These are phyloP conservation scores for Hypoxylon perforatum DNA, from an alignment of 495 filamentous ascomycete genomes.

Conservation along the genomic window DNA sequence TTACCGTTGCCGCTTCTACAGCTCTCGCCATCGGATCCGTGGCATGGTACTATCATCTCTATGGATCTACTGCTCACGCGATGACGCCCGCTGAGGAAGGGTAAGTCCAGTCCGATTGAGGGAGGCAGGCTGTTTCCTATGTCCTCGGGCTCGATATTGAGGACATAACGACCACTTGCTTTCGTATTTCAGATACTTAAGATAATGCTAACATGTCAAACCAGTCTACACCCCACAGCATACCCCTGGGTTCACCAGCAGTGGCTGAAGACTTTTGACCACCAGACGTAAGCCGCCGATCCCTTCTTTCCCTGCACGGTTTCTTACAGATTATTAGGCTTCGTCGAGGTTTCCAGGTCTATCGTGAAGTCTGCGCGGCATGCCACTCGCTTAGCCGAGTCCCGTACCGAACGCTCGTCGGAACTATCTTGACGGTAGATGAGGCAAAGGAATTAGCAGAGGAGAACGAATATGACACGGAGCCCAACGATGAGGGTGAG, in stretches of 20 bases:
- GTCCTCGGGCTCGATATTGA: constrained; percentile 8
- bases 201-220: constrained; percentile 36
- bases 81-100: constrained; percentile 97
- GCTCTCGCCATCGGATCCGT: constrained; percentile 85
- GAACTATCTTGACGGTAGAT: constrained; percentile 91
- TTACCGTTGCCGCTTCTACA: constrained; percentile 85
- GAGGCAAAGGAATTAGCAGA: constrained; percentile 97
- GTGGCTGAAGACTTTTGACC: constrained; percentile 95
- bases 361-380: constrained; percentile 96
- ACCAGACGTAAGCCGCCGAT: constrained; percentile 79
- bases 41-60: constrained; percentile 96
- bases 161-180: constrained; percentile 23
- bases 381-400: constrained; percentile 97
- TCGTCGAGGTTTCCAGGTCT: constrained; percentile 99
- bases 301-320: constrained; percentile 3
- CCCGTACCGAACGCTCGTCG: constrained; percentile 93
- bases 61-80: constrained; percentile 85
- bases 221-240: constrained; percentile 86
- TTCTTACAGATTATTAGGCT: constrained; percentile 68
- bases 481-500: constrained; percentile 97
- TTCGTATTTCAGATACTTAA: constrained; percentile 19
- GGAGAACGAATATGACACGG: constrained; percentile 97
- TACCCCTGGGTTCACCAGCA: constrained; percentile 97
- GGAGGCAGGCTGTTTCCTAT: constrained; percentile 2
- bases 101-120: constrained; percentile 67